These are phyloP conservation scores for Calonectria naviculata DNA, from an alignment of 2,329 filamentous ascomycete species.

Conservation along the genomic window DNA sequence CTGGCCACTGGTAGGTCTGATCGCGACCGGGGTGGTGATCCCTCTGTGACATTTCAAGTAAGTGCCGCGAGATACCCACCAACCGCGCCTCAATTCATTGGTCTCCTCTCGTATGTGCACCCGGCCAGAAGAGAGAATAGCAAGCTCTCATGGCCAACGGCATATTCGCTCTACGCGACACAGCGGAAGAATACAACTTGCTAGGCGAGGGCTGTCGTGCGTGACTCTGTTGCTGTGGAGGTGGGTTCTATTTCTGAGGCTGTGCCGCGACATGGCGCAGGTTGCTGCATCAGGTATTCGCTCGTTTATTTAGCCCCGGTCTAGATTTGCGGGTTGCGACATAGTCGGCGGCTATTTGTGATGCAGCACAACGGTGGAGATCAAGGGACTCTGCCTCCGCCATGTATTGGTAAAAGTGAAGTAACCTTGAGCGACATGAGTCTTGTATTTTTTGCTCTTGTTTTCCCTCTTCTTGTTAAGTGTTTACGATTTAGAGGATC, in stretches of 20 bases:
- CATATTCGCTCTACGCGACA: not conserved
- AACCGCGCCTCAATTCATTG: too few relatives aligned
- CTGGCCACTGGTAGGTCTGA: not conserved
- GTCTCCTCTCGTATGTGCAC: not conserved
- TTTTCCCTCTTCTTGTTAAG: too few relatives aligned
- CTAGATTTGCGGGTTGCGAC: too few relatives aligned
- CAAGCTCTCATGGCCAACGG: not conserved
- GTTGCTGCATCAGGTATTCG: not conserved
- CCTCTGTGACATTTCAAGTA: not conserved
- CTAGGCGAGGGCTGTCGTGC: not conserved
- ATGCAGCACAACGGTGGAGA: too few relatives aligned
- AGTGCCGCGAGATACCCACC: not conserved
- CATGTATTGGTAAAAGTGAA: too few relatives aligned
- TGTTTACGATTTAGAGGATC: too few relatives aligned
- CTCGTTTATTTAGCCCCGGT: not conserved
- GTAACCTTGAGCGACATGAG: too few relatives aligned
- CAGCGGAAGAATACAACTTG: too few relatives aligned
- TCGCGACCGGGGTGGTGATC: not conserved
- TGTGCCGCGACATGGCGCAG: not conserved
- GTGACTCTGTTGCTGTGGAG: not conserved
- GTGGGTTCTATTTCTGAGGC: not conserved
- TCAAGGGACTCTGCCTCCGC: too few relatives aligned
- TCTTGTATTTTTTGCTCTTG: too few relatives aligned
- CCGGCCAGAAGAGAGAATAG: not conserved
- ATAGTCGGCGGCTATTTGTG: too few relatives aligned